Conservation (phyloP, 257 asterid species). For the Rhazya stricta region DNA sequence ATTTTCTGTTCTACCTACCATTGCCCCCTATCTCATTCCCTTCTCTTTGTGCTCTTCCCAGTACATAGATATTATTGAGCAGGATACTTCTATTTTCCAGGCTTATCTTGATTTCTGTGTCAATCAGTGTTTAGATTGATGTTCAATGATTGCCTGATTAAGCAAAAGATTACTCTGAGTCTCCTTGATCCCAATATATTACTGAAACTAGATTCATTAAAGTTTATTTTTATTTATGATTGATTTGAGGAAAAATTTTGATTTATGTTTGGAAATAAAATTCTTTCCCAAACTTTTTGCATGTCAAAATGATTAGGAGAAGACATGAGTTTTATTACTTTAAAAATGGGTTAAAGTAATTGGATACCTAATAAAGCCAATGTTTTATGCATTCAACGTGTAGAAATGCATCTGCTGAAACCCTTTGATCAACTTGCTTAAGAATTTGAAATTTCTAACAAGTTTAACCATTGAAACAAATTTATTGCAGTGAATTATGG, state of each 20-base stretch:
- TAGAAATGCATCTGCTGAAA: too few species aligned
- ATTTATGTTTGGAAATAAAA: not conserved
- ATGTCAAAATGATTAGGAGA: too few species aligned
- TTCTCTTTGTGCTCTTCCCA: too few species aligned
- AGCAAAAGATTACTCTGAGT: not conserved
- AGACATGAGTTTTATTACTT: not conserved
- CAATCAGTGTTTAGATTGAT: too few species aligned
- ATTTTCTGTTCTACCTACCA: too few species aligned
- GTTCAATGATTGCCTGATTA: not conserved
- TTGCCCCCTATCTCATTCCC: too few species aligned
- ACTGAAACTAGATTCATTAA: not conserved
- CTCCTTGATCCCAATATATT: too few species aligned
- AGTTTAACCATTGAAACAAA: too few species aligned
- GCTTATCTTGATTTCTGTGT: not conserved
- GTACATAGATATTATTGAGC: not conserved
- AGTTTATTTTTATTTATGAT: too few species aligned
- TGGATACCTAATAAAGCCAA: not conserved
- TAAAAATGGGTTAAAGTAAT: not conserved
- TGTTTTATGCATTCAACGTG: not conserved
- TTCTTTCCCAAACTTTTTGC: not conserved
- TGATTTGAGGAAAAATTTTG: not conserved
- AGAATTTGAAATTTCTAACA: too few species aligned
- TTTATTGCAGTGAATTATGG: too few species aligned
- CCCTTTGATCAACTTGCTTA: too few species aligned
- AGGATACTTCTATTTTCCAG: not conserved